A percentile compares a stretch with the other conserved stretches of the same genome.
Evolutionary conservation across 1,284 basidiomycete genomes (phyloP).

Genomic region (Afroboletus lepidellus): DNA sequence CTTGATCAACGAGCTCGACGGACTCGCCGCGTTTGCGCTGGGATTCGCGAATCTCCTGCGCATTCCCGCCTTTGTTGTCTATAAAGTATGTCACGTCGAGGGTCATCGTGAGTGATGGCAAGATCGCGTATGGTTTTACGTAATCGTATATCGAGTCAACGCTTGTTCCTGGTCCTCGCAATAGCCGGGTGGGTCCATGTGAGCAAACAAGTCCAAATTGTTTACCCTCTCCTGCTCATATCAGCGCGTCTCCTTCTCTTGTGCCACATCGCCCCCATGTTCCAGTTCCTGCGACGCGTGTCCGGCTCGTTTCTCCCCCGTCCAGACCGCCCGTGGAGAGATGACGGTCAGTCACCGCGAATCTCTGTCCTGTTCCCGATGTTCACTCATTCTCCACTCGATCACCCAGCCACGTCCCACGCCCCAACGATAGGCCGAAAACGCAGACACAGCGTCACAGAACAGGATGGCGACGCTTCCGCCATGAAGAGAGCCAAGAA

Average conservation of each 20-base stretch:
- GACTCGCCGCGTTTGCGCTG: slow-evolving; percentile 89
- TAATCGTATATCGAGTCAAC: slow-evolving; percentile 13
- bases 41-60: slow-evolving; percentile 89
- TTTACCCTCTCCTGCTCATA: slow-evolving; percentile 6
- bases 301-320: slow-evolving; percentile 68
- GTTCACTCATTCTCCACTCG: slow-evolving; percentile 4
- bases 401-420: slow-evolving; percentile 70
- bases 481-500: slow-evolving; percentile 47
- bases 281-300: slow-evolving; percentile 66
- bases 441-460: slow-evolving; percentile 57
- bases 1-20: slow-evolving; percentile 91
- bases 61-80: slow-evolving; percentile 89
- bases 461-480: slow-evolving; percentile 43
- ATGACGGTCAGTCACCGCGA: slow-evolving; percentile 56
- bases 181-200: background rate
- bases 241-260: slow-evolving; percentile 6
- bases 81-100: slow-evolving; percentile 78
- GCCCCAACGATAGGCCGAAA: slow-evolving; percentile 67
- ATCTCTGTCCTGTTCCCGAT: slow-evolving; percentile 6
- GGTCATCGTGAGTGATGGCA: slow-evolving; percentile 47
- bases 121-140: slow-evolving; percentile 14
- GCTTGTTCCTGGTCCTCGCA: background rate
- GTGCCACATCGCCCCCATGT: slow-evolving; percentile 43
- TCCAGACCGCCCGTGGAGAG: slow-evolving; percentile 69
- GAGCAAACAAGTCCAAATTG: slow-evolving; percentile 26